phyloP scores from a whole-genome alignment of 108 stramenopile species.

The Fistulifera solaris region DNA sequence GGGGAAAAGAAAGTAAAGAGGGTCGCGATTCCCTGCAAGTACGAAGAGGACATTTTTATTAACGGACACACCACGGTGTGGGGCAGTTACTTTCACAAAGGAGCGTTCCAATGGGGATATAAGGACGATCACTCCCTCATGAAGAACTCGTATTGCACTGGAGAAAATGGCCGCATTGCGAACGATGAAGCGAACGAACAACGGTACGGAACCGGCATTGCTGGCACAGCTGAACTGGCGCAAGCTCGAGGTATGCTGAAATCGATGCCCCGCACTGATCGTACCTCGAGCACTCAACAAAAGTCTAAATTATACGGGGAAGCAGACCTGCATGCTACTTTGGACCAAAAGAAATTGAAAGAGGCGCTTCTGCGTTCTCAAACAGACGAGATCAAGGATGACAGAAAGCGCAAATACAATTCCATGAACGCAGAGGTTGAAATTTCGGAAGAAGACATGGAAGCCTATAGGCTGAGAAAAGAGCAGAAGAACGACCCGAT shows the following conservation, averaged over 20 bases:
- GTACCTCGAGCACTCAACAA: constrained; percentile 25
- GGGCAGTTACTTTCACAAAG: constrained; percentile 93
- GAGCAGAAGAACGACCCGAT: constrained; percentile 72
- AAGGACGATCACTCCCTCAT: constrained; percentile 93
- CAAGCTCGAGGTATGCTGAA: constrained; percentile 80
- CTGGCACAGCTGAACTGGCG: constrained; percentile 71
- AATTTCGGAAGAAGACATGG: constrained; percentile 93
- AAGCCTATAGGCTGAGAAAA: constrained; percentile 87
- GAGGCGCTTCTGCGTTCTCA: constrained; percentile 45
- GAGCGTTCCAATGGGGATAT: constrained; percentile 93
- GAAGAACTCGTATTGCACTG: constrained; percentile 88
- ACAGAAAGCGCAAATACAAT: constrained; percentile 84
- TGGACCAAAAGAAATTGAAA: constrained; percentile 76
- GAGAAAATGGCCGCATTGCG: constrained; percentile 82
- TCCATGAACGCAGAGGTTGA: constrained; percentile 59
- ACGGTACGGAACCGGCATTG: constrained; percentile 62
- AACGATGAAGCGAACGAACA: constrained; percentile 84
- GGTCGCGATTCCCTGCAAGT: constrained; percentile 76
- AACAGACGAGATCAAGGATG: constrained; percentile 13
- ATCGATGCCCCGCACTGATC: constrained; percentile 33
- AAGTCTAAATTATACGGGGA: constrained; percentile 85
- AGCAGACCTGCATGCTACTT: constrained; percentile 50
- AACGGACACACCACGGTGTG: constrained; percentile 93
- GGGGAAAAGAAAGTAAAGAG: constrained; percentile 29
- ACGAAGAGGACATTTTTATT: constrained; percentile 89